Evolutionary conservation across 2,329 filamentous ascomycete genomes (phyloP), one percentile per base, ranked within the genome.

Genomic region (Fusarium austroafricanum): DNA sequence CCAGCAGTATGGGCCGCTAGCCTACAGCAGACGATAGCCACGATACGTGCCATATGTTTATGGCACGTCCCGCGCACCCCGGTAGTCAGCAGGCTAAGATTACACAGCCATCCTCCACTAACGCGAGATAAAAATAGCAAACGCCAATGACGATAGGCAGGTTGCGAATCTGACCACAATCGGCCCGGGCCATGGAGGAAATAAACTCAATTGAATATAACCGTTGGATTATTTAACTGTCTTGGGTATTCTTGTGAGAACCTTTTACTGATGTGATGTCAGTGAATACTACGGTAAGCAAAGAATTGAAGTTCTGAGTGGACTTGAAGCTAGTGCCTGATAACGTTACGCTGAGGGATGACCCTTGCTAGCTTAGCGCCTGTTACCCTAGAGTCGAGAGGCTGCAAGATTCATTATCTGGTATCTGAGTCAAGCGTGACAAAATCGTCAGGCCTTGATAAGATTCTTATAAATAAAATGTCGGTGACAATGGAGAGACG

Each of bases 111-210:
- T 46, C 23, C 26, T 39, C 42, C 42, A 49, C 37, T 44, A 49
- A 63, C 38, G 57, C 58, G 58, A 63, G 60, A 39, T 63, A 47
- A 63, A 63, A 55, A 61, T 61, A 60, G 46, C 23, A 15, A 6
- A 23, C 21, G 21, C 26, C 29, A 33, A 8, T 29, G n/a, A n/a
- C 20, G 26, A 26, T 52, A 40, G 33, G 17, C 23, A 35, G 29
- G 18, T 21, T 42, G 4, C 7, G 15, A 40, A n/a, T 33, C 12
- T 23, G 31, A n/a, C 29, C 12, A 23, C 9, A 35, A 38, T 47
- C 42, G 50, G 55, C 15, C 55, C 35, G 31, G 33, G 28, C 58
- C 31, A 29, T 46, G 6, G 10, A 20, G 20, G 14, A 17, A 23
- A 42, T 21, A 23, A 42, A 42, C 20, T 40, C 5, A n/a, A 20